These are phyloP conservation scores for Boletus subcaerulescens DNA, from an alignment of 768 basidiomycete genomes.

Conservation along the genomic window DNA sequence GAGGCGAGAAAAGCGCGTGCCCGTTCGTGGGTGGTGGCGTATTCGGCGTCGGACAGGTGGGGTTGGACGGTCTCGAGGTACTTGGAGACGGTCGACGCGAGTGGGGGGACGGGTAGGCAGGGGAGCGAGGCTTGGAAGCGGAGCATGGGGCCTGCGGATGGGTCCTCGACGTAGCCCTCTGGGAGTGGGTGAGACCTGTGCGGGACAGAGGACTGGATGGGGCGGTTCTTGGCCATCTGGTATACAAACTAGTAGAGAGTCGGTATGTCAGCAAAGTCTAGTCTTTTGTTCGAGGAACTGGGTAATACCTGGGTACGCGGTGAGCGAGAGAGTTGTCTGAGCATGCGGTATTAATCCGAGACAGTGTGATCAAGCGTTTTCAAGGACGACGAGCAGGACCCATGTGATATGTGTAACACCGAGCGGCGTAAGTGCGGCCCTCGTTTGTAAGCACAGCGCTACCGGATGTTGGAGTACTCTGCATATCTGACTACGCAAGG, in stretches of 20 bases:
- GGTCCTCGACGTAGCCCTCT: slow-evolving; percentile 51
- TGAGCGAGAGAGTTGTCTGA: slow-evolving; percentile 5
- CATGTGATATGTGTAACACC: too few species aligned
- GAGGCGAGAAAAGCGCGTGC: slow-evolving; percentile 71
- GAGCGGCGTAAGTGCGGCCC: too few species aligned
- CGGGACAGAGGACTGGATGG: slow-evolving; percentile 24
- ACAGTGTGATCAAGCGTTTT: too few species aligned
- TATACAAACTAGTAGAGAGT: slow-evolving; percentile 6
- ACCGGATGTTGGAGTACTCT: too few species aligned
- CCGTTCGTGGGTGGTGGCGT: slow-evolving; percentile 50
- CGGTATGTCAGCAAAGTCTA: neutral
- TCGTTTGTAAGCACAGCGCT: too few species aligned
- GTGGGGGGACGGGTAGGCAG: slow-evolving; percentile 77
- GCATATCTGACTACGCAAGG: too few species aligned
- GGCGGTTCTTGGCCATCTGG: slow-evolving; percentile 31
- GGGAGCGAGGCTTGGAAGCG: slow-evolving; percentile 73
- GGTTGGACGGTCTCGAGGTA: slow-evolving; percentile 87
- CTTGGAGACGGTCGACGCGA: slow-evolving; percentile 79
- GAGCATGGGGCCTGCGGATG: slow-evolving; percentile 63
- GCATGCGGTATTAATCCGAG: slow-evolving; percentile 1
- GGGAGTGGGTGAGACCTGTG: slow-evolving; percentile 32
- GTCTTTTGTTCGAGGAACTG: neutral
- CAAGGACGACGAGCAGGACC: too few species aligned
- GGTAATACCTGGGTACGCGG: neutral
- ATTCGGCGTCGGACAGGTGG: slow-evolving; percentile 64